Evolutionary conservation across 345 rosid species (phyloP).

Genomic region (Crucihimalaya himalaica): DNA sequence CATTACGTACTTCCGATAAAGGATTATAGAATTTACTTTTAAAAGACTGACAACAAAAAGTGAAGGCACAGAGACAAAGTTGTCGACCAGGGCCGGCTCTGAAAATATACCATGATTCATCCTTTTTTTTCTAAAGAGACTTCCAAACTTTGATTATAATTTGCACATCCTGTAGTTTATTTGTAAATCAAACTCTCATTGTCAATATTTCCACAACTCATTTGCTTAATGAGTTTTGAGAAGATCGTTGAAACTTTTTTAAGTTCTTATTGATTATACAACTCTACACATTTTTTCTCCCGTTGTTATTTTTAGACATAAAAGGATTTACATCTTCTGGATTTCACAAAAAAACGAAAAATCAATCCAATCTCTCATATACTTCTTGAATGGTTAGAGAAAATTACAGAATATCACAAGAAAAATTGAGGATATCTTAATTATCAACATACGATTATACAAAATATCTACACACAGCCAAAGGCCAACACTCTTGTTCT

Average conservation of each 20-base stretch:
- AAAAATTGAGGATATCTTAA: constrained; percentile 13
- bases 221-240: neutral
- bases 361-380: constrained; percentile 4
- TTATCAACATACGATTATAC: constrained; percentile 13
- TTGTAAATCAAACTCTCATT: neutral
- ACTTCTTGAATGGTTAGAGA: constrained; percentile 4
- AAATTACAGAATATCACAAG: constrained; percentile 18
- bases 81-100: too few relatives aligned
- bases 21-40: neutral
- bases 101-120: neutral
- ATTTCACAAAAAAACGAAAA: neutral
- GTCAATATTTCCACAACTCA: neutral
- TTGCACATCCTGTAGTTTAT: neutral
- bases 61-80: neutral
- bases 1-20: neutral
- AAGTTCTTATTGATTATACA: neutral
- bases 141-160: too few relatives aligned
- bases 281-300: neutral
- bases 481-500: constrained; percentile 17
- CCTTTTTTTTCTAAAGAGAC: neutral
- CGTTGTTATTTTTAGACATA: neutral
- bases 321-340: neutral
- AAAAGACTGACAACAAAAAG: neutral
- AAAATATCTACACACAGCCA: constrained; percentile 34
- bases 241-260: neutral